Evolutionary conservation across 768 basidiomycete species (phyloP).

Genomic region (Lactarius hengduanensis): DNA sequence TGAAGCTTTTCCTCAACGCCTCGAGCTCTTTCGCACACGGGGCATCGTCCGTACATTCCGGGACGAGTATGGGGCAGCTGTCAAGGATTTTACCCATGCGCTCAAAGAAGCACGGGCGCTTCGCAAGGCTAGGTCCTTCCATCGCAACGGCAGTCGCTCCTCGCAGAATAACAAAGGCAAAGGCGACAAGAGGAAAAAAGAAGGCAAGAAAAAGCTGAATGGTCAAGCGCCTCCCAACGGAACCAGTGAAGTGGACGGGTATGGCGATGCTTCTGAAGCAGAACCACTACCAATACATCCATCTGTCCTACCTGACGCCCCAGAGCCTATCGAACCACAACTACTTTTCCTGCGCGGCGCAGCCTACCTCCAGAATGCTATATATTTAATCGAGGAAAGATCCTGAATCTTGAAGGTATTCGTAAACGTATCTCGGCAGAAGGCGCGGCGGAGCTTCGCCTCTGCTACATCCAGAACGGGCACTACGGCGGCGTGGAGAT

Average conservation of each 20-base stretch:
- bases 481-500: slow-evolving; percentile 83
- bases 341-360: slow-evolving; percentile 81
- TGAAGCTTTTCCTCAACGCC: slow-evolving; percentile 63
- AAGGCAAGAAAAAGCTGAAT: slow-evolving; percentile 43
- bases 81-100: slow-evolving; percentile 78
- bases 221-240: slow-evolving; percentile 71
- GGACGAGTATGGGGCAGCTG: slow-evolving; percentile 73
- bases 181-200: slow-evolving; percentile 54
- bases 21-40: slow-evolving; percentile 87
- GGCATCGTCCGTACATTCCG: slow-evolving; percentile 89
- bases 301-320: slow-evolving; percentile 72
- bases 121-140: slow-evolving; percentile 62
- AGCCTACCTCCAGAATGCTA: slow-evolving; percentile 77
- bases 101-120: slow-evolving; percentile 71
- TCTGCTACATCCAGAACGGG: slow-evolving; percentile 74
- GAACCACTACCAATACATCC: slow-evolving; percentile 61
- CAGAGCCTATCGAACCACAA: slow-evolving; percentile 85
- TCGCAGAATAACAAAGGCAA: slow-evolving; percentile 45
- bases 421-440: slow-evolving; percentile 57
- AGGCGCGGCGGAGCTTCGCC: slow-evolving; percentile 64
- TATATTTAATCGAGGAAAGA: slow-evolving; percentile 71
- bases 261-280: slow-evolving; percentile 47
- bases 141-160: slow-evolving; percentile 45
- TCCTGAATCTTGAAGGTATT: slow-evolving; percentile 70
- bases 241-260: slow-evolving; percentile 50